These are phyloP conservation scores for Ampelocalamus luodianensis DNA, from an alignment of 176 grass and related monocot genomes.

Conservation along the genomic window DNA sequence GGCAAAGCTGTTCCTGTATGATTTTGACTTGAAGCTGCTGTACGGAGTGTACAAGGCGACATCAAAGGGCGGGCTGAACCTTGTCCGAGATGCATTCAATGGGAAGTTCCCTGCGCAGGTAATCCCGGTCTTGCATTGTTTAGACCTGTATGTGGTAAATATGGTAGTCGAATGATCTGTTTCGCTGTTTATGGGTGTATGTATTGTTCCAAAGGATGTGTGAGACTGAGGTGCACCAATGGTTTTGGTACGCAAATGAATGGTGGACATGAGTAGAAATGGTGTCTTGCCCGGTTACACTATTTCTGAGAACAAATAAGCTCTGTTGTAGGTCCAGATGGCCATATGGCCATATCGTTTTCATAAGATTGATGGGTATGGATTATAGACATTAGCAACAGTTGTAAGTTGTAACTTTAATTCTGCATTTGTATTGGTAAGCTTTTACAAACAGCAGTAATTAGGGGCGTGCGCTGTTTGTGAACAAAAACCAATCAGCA, in stretches of 20 bases:
- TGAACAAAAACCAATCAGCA: background rate
- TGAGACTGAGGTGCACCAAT: background rate
- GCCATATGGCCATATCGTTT: background rate
- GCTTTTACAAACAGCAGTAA: constrained; percentile 18
- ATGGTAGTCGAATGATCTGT: background rate
- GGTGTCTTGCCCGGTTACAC: background rate
- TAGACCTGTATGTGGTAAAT: constrained; percentile 24
- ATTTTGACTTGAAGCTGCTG: constrained; percentile 81
- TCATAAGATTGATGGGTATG: background rate
- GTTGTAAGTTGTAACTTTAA: constrained; percentile 20
- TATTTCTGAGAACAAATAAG: background rate
- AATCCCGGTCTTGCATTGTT: constrained; percentile 37
- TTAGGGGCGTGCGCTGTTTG: background rate
- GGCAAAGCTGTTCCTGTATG: constrained; percentile 69
- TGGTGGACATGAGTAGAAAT: constrained; percentile 7
- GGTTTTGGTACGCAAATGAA: constrained; percentile 1
- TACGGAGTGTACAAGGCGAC: constrained; percentile 72
- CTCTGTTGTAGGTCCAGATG: constrained; percentile 2
- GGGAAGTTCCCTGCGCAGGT: constrained; percentile 76
- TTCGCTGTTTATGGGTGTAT: constrained; percentile 11
- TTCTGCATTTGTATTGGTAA: background rate
- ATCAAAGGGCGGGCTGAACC: constrained; percentile 60
- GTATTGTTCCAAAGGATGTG: background rate
- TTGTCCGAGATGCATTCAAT: constrained; percentile 50
- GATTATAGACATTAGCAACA: background rate